These are phyloP conservation scores for Exserohilum rostratum DNA, from an alignment of 2,329 filamentous ascomycete genomes.

Conservation along the genomic window DNA sequence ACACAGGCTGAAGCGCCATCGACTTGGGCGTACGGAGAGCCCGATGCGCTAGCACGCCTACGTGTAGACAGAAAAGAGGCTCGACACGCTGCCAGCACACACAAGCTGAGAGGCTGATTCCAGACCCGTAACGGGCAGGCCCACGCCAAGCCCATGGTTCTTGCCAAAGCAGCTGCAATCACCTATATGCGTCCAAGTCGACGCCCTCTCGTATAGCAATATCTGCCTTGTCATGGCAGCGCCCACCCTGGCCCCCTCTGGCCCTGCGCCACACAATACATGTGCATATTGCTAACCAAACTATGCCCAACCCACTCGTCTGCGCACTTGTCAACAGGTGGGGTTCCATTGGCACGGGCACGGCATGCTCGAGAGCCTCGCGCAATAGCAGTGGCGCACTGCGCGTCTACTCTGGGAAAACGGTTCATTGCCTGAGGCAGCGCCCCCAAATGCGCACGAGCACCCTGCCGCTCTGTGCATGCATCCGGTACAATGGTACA, in stretches of 20 bases:
- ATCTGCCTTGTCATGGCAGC: neutral
- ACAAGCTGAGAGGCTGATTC: neutral
- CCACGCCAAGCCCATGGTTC: constrained; percentile 12
- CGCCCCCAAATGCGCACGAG: constrained; percentile 20
- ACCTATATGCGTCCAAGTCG: neutral
- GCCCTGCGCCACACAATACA: neutral
- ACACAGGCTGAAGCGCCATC: constrained; percentile 34
- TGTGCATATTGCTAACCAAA: too few relatives aligned
- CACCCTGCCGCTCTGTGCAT: constrained; percentile 18
- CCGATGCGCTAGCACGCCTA: constrained; percentile 26
- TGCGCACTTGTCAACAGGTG: constrained; percentile 2
- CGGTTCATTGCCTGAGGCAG: constrained; percentile 12
- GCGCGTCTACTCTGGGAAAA: constrained; percentile 10
- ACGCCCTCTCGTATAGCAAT: neutral
- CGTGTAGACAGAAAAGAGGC: constrained; percentile 7
- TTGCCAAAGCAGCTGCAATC: neutral
- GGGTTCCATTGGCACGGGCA: neutral
- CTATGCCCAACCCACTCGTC: neutral
- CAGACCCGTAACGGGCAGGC: constrained; percentile 2
- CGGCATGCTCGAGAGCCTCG: neutral
- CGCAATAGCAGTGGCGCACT: constrained; percentile 10
- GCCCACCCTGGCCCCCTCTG: neutral
- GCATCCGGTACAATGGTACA: constrained; percentile 24
- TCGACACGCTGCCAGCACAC: neutral
- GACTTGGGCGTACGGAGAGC: constrained; percentile 28